Evolutionary conservation across 2,329 filamentous ascomycete species (phyloP).

Genomic region (Fusarium chaquense): DNA sequence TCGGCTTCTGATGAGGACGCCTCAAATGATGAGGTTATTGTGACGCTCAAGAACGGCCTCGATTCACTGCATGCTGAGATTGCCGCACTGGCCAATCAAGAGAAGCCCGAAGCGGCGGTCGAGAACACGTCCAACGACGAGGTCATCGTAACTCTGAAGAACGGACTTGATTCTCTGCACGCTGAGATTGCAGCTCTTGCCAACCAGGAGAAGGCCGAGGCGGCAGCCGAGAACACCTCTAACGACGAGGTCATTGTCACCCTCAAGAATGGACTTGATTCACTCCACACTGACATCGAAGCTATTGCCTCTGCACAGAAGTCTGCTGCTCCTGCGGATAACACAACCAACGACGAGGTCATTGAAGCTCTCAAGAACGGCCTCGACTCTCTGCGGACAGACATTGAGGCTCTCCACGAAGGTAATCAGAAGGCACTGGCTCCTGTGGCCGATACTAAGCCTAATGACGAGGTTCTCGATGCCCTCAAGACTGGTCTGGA

Average conservation of each 20-base stretch:
- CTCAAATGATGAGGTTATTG: constrained; percentile 84
- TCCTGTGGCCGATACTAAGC: constrained; percentile 76
- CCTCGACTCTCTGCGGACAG: constrained; percentile 42
- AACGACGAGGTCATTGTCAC: constrained; percentile 84
- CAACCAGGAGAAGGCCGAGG: constrained; percentile 62
- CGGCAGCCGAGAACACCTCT: constrained; percentile 52
- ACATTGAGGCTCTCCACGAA: constrained; percentile 64
- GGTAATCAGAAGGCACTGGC: constrained; percentile 65
- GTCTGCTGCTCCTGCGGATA: constrained; percentile 28
- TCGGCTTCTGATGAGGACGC: constrained; percentile 71
- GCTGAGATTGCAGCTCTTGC: constrained; percentile 73
- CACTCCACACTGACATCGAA: constrained; percentile 79
- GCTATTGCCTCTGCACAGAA: constrained; percentile 73
- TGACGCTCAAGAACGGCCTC: constrained; percentile 83
- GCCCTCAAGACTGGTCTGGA: constrained; percentile 83
- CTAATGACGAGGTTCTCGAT: constrained; percentile 86
- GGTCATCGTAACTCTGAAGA: constrained; percentile 84
- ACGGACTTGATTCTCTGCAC: constrained; percentile 78
- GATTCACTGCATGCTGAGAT: constrained; percentile 79
- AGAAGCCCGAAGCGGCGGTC: constrained; percentile 45
- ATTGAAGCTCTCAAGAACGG: constrained; percentile 42
- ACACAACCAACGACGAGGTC: constrained; percentile 39
- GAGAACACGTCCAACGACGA: constrained; percentile 70
- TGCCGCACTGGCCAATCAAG: constrained; percentile 68
- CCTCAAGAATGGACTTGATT: constrained; percentile 78